phyloP scores from a whole-genome alignment of 352 stramenopile species.

The Blastocystis sp. region DNA sequence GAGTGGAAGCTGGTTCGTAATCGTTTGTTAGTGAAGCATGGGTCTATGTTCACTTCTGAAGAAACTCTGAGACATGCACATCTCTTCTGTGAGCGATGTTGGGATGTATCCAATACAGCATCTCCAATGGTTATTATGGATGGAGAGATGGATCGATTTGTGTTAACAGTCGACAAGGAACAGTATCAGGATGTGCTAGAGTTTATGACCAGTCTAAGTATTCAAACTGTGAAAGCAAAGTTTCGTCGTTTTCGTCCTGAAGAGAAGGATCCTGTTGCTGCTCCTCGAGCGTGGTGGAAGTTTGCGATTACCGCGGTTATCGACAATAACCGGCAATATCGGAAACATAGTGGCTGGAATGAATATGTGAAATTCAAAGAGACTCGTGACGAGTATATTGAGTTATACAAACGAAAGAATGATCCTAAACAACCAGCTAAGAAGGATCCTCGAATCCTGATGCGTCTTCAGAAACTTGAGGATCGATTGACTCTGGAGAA shows the following conservation, averaged over 20 bases:
- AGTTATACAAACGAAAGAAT: constrained; percentile 28
- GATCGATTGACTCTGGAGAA: constrained; percentile 1
- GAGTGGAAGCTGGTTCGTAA: background rate
- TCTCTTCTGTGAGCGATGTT: constrained; percentile 14
- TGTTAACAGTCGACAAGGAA: background rate
- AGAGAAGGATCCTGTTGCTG: background rate
- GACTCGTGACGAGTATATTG: constrained; percentile 15
- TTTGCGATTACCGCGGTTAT: constrained; percentile 33
- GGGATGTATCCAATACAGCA: background rate
- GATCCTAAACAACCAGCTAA: background rate
- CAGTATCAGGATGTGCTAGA: constrained; percentile 6
- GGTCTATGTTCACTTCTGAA: background rate
- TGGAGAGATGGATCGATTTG: constrained; percentile 30
- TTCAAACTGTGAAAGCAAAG: background rate
- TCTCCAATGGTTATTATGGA: background rate
- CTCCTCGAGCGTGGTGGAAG: constrained; percentile 26
- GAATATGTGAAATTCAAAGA: background rate
- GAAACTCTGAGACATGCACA: background rate
- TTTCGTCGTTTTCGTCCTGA: constrained; percentile 33
- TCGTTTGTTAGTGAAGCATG: background rate
- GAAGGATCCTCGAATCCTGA: constrained; percentile 22
- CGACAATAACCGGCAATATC: background rate
- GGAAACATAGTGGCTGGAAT: background rate
- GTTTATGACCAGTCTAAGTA: constrained; percentile 35
- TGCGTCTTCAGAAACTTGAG: constrained; percentile 24